A percentile compares a stretch with the other conserved stretches of the same genome.
Conservation (phyloP, 257 asterid genomes). For the Scutellaria minor region DNA sequence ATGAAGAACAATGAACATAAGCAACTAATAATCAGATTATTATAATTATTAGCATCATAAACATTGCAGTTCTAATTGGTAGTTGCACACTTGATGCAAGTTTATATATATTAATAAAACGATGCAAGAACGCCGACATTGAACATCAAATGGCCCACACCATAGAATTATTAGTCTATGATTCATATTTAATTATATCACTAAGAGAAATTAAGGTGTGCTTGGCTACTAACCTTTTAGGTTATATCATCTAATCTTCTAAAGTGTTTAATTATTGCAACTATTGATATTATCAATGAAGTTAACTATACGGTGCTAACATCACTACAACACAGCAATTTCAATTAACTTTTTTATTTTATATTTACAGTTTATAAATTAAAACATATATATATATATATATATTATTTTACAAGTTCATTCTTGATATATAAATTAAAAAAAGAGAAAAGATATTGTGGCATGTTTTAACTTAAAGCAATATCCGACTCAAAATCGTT, state of each 20-base stretch:
- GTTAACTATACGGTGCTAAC: neutral
- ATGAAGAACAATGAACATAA: neutral
- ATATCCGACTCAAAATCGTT: too few relatives aligned
- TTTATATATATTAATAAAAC: slow-evolving; percentile 18
- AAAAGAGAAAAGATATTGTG: too few relatives aligned
- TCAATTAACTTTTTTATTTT: too few relatives aligned
- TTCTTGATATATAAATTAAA: too few relatives aligned
- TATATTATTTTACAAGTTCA: too few relatives aligned
- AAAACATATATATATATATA: too few relatives aligned
- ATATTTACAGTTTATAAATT: too few relatives aligned
- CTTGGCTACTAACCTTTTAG: slow-evolving; percentile 32
- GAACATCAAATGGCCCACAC: slow-evolving; percentile 44
- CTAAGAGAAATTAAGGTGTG: neutral
- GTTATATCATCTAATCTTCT: neutral
- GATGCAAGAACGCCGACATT: slow-evolving; percentile 37
- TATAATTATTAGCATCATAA: slow-evolving; percentile 12
- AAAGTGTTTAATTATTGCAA: slow-evolving; percentile 26
- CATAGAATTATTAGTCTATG: slow-evolving; percentile 12
- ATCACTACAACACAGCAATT: neutral
- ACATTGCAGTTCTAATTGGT: too few relatives aligned
- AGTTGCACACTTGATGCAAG: neutral
- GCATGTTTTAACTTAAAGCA: too few relatives aligned
- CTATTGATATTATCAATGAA: neutral
- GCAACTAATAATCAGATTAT: slow-evolving; percentile 5
- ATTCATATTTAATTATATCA: slow-evolving; percentile 18